Conservation (phyloP, 768 basidiomycete species). For the Mycena amicta region DNA sequence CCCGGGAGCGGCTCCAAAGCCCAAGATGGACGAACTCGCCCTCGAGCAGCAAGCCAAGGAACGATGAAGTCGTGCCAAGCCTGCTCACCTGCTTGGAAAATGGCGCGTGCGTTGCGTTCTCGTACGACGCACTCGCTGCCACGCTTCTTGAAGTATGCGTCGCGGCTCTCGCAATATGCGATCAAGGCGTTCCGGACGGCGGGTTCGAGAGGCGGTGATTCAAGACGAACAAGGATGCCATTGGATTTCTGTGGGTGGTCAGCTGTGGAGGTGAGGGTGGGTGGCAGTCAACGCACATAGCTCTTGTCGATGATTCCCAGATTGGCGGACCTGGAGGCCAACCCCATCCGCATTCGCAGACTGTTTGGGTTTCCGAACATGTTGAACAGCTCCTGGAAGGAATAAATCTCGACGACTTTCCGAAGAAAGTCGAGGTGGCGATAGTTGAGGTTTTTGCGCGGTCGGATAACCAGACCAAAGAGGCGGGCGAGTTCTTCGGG, state of each 20-base stretch:
- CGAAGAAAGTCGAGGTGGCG: background rate
- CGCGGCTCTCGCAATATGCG: background rate
- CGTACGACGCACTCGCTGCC: background rate
- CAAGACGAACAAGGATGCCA: no score
- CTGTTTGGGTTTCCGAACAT: background rate
- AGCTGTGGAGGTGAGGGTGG: background rate
- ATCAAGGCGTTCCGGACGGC: background rate
- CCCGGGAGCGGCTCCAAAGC: background rate
- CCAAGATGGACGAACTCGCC: background rate
- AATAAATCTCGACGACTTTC: background rate
- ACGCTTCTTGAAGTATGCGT: background rate
- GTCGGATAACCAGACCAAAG: background rate
- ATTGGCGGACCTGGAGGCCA: no score
- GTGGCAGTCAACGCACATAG: background rate
- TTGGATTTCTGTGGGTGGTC: background rate
- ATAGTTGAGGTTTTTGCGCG: background rate
- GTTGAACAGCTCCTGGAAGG: background rate
- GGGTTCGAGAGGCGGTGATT: no score
- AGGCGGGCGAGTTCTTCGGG: background rate
- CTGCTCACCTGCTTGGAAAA: background rate
- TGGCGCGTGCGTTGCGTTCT: background rate
- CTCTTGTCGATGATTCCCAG: background rate
- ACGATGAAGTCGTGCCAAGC: background rate
- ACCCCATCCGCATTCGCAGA: background rate
- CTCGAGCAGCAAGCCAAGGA: background rate